Conservation (phyloP, 176 grass and related monocot genomes). For the Lolium rigidum region DNA sequence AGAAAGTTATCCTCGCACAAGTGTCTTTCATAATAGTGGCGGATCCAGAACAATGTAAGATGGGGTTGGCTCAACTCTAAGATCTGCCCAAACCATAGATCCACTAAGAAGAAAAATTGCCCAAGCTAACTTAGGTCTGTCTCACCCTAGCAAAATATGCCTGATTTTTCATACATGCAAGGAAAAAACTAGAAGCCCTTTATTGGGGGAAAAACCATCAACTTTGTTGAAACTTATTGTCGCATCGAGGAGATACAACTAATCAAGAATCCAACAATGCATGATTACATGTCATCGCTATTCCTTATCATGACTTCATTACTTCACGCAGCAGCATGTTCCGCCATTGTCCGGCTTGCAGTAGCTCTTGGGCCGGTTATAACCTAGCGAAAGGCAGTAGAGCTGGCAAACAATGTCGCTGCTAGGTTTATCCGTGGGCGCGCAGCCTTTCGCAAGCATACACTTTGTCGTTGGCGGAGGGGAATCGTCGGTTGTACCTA, state of each 20-base stretch:
- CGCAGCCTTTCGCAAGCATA: neutral
- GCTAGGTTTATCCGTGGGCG: neutral
- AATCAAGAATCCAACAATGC: neutral
- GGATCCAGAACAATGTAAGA: too few species aligned
- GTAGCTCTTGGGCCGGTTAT: neutral
- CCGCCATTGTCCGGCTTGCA: neutral
- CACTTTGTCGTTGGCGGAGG: neutral
- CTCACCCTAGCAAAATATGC: too few species aligned
- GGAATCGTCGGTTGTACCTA: neutral
- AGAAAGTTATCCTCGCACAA: too few species aligned
- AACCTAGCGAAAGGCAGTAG: neutral
- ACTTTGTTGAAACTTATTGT: neutral
- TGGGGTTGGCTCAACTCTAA: too few species aligned
- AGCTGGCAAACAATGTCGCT: neutral
- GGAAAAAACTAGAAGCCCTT: too few species aligned
- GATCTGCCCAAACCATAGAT: too few species aligned
- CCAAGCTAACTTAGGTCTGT: too few species aligned
- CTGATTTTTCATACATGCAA: too few species aligned
- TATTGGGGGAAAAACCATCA: too few species aligned
- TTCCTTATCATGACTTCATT: neutral
- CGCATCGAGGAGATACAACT: neutral
- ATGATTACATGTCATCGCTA: neutral
- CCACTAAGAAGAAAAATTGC: too few species aligned
- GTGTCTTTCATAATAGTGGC: too few species aligned
- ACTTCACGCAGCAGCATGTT: neutral